Evolutionary conservation across 257 asterid species (phyloP).

Genomic region (Anisodus tanguticus): DNA sequence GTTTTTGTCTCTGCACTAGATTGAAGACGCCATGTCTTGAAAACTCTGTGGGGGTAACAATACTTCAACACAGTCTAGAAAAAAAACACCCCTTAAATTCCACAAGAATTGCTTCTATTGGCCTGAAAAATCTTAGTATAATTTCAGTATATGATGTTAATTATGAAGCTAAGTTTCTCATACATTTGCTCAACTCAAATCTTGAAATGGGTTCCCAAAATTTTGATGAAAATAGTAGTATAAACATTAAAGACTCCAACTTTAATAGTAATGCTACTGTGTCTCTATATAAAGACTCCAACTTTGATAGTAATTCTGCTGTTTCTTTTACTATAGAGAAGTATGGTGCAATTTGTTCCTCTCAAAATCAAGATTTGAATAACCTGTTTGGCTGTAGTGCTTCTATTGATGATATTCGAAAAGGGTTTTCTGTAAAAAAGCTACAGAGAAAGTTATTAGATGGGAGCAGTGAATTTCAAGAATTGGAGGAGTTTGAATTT

Average conservation of each 20-base stretch:
- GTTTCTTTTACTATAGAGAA: conserved; percentile 53
- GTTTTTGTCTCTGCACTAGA: conserved; percentile 71
- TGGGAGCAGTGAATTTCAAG: conserved; percentile 31
- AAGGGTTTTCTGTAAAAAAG: conserved; percentile 67
- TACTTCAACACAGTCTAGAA: conserved; percentile 82
- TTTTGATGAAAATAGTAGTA: conserved; percentile 37
- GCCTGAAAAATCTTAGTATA: conserved; percentile 55
- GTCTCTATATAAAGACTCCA: conserved; percentile 27
- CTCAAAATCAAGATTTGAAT: conserved; percentile 33
- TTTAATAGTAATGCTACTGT: conserved; percentile 15
- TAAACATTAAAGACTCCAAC: conserved; percentile 42
- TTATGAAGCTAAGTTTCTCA: conserved; percentile 54
- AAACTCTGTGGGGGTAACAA: conserved; percentile 69
- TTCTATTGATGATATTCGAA: conserved; percentile 40
- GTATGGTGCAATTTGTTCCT: conserved; percentile 49
- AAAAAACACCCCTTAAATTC: conserved; percentile 80
- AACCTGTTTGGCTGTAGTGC: conserved; percentile 38
- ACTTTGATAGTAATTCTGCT: background rate
- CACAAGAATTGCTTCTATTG: conserved; percentile 70
- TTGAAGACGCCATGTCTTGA: conserved; percentile 53
- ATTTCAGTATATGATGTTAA: conserved; percentile 69
- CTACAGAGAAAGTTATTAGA: conserved; percentile 41
- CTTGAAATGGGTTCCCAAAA: background rate
- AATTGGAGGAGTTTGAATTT: conserved; percentile 62
- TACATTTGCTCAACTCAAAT: conserved; percentile 40